Conservation (phyloP, 768 basidiomycete species). For the Russula ochroleuca region DNA sequence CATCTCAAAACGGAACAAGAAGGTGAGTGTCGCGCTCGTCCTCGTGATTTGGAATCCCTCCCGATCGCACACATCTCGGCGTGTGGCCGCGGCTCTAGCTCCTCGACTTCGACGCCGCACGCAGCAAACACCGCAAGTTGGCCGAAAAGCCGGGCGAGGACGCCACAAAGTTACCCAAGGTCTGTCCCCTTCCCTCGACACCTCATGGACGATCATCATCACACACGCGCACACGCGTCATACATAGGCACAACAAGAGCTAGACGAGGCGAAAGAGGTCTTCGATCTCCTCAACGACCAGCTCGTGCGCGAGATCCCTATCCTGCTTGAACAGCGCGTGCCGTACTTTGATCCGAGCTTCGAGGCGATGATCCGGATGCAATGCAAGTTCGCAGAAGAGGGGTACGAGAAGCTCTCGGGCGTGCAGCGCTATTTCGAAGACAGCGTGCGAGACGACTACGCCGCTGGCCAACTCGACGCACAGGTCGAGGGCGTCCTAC, state of each 20-base stretch:
- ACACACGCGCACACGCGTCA: slow-evolving; percentile 4
- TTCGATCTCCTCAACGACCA: slow-evolving; percentile 93
- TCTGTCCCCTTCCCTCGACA: slow-evolving; percentile 34
- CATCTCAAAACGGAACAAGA: slow-evolving; percentile 92
- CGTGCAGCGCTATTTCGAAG: slow-evolving; percentile 90
- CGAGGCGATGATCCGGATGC: slow-evolving; percentile 98
- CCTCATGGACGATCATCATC: background rate
- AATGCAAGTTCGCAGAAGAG: slow-evolving; percentile 95
- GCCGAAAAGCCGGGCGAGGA: slow-evolving; percentile 93
- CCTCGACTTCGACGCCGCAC: slow-evolving; percentile 90
- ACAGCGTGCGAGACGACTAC: slow-evolving; percentile 91
- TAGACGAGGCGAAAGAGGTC: slow-evolving; percentile 91
- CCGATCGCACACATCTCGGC: slow-evolving; percentile 20
- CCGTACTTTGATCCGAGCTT: slow-evolving; percentile 99
- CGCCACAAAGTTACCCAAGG: slow-evolving; percentile 82
- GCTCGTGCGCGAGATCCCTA: slow-evolving; percentile 84
- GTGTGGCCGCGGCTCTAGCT: slow-evolving; percentile 47
- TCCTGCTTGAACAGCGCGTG: slow-evolving; percentile 89
- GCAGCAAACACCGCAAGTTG: slow-evolving; percentile 84
- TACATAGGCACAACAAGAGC: slow-evolving; percentile 83
- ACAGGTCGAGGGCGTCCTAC: slow-evolving; percentile 95
- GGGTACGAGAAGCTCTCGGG: slow-evolving; percentile 96
- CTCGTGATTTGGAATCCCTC: slow-evolving; percentile 5
- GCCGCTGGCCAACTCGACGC: slow-evolving; percentile 94
- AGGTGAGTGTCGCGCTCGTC: slow-evolving; percentile 47